Percentiles rank a stretch among this genome's conserved stretches.
Evolutionary conservation across 2,329 filamentous ascomycete genomes (phyloP).

Genomic region (Aspergillus candidus): DNA sequence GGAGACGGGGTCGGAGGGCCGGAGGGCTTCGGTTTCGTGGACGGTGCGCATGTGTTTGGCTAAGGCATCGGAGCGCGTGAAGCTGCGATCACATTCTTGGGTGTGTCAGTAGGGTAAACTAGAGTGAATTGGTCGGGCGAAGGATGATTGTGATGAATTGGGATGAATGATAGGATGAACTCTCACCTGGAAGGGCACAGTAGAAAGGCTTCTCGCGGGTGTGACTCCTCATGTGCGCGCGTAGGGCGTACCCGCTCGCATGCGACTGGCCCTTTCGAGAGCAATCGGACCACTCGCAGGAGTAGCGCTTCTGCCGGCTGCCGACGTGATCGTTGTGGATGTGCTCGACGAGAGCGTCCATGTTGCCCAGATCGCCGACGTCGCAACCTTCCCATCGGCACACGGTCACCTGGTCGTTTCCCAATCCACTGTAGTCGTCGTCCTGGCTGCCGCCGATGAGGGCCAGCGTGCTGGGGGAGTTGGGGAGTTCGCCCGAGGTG

Average conservation of each 20-base stretch:
- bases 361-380: slow-evolving; percentile 66
- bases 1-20: slow-evolving; percentile 52
- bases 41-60: slow-evolving; percentile 99
- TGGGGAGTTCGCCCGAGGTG: slow-evolving; percentile 77
- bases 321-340: slow-evolving; percentile 93
- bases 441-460: slow-evolving; percentile 38
- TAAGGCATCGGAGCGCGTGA: slow-evolving; percentile 89
- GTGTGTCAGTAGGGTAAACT: background rate
- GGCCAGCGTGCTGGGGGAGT: slow-evolving; percentile 53
- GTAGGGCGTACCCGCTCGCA: slow-evolving; percentile 89
- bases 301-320: slow-evolving; percentile 88
- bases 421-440: slow-evolving; percentile 63
- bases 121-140: background rate
- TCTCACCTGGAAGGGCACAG: slow-evolving; percentile 81
- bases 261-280: slow-evolving; percentile 81
- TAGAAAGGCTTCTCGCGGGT: slow-evolving; percentile 98
- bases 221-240: slow-evolving; percentile 96
- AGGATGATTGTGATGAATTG: background rate
- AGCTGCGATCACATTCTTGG: slow-evolving; percentile 90
- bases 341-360: slow-evolving; percentile 75
- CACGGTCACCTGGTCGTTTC: slow-evolving; percentile 67
- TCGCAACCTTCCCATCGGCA: slow-evolving; percentile 74
- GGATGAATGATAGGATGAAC: background rate
- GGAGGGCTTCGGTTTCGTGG: slow-evolving; percentile 89
- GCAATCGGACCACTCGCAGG: slow-evolving; percentile 96